Percentiles rank a stretch among this genome's conserved stretches.
phyloP scores from a whole-genome alignment of 148 eudicot genomes.

The Fagopyrum esculentum region DNA sequence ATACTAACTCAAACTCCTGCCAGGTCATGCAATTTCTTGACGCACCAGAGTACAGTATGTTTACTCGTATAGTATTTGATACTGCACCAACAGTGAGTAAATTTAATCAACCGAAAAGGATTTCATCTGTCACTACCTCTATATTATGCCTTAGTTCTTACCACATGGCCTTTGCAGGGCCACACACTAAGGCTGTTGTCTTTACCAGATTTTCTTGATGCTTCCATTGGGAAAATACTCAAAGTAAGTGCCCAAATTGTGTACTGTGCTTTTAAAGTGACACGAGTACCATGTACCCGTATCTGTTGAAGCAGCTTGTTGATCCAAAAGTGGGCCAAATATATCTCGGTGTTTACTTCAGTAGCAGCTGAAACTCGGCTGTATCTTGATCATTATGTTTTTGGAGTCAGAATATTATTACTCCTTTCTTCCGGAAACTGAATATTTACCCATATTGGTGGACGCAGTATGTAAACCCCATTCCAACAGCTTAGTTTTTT shows the following conservation, averaged over 20 bases:
- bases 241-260: slow-evolving; percentile 37
- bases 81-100: slow-evolving; percentile 89
- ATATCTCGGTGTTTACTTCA: not conserved
- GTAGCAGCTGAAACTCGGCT: not conserved
- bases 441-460: not conserved
- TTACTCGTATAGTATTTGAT: slow-evolving; percentile 87
- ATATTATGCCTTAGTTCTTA: slow-evolving; percentile 4
- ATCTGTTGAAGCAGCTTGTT: not conserved
- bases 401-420: not conserved
- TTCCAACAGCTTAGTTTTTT: not conserved
- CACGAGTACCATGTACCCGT: not conserved
- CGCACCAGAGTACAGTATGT: slow-evolving; percentile 68
- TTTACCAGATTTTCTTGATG: slow-evolving; percentile 93
- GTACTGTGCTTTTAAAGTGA: not conserved
- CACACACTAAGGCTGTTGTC: slow-evolving; percentile 88
- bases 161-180: slow-evolving; percentile 43
- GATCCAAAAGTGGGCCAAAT: not conserved
- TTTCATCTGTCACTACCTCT: not conserved
- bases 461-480: not conserved
- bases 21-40: slow-evolving; percentile 98
- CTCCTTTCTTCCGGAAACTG: not conserved
- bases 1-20: slow-evolving; percentile 16
- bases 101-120: not conserved
- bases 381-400: not conserved
- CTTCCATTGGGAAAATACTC: slow-evolving; percentile 87